These are phyloP conservation scores for Sclerotinia sclerotiorum DNA, from an alignment of 2,329 filamentous ascomycete species.

Conservation along the genomic window DNA sequence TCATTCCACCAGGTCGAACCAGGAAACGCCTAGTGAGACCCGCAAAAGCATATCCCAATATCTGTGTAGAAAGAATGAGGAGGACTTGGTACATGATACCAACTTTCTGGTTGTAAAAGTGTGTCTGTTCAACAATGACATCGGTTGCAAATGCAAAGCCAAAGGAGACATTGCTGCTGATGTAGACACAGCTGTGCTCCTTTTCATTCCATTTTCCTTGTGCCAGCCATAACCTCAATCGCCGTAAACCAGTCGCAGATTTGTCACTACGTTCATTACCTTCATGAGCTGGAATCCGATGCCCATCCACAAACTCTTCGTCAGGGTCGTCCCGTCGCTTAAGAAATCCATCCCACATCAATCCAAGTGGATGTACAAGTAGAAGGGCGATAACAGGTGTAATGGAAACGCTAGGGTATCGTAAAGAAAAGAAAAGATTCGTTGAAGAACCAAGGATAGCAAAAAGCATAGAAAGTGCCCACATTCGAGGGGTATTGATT, in stretches of 20 bases:
- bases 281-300: conserved; percentile 27
- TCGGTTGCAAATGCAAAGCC: conserved; percentile 88
- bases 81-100: conserved; percentile 76
- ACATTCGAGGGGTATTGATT: conserved; percentile 87
- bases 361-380: conserved; percentile 79
- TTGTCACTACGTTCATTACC: conserved; percentile 18
- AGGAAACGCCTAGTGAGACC: conserved; percentile 78
- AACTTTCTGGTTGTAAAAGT: conserved; percentile 82
- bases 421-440: conserved; percentile 84
- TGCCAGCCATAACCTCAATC: conserved; percentile 69
- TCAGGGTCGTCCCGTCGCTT: conserved; percentile 58
- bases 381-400: conserved; percentile 85
- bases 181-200: conserved; percentile 85
- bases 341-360: conserved; percentile 72
- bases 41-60: conserved; percentile 82
- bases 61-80: conserved; percentile 81
- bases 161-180: conserved; percentile 86
- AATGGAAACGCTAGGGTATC: conserved; percentile 88
- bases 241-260: conserved; percentile 34
- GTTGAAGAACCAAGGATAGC: conserved; percentile 78
- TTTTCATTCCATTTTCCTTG: conserved; percentile 86
- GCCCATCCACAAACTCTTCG: conserved; percentile 58
- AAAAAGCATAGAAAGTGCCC: conserved; percentile 76
- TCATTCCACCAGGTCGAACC: conserved; percentile 83
- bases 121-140: conserved; percentile 85